Percentiles rank a stretch among this genome's conserved stretches.
phyloP scores from a whole-genome alignment of 2,329 filamentous ascomycete genomes.

The Stemphylium lycopersici region DNA sequence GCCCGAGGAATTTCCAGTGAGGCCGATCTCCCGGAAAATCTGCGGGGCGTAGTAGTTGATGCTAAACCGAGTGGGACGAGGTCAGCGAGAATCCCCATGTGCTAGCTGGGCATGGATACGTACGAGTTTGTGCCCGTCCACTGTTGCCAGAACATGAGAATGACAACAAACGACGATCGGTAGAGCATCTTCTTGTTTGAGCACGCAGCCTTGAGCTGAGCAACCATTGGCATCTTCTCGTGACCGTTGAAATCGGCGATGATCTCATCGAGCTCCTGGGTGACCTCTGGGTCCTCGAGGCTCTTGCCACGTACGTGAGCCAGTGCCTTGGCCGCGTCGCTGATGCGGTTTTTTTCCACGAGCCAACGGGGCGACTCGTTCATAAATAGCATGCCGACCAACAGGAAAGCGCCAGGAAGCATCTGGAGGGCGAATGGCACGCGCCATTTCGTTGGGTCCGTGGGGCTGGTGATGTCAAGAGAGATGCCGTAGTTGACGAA shows the following conservation, averaged over 20 bases:
- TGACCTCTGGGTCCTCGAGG: conserved; percentile 44
- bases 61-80: not conserved
- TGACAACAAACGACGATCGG: conserved; percentile 50
- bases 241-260: conserved; percentile 51
- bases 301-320: conserved; percentile 48
- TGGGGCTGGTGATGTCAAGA: conserved; percentile 48
- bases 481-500: conserved; percentile 61
- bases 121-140: conserved; percentile 42
- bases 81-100: not conserved
- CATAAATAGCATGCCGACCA: conserved; percentile 58
- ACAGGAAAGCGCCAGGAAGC: conserved; percentile 58
- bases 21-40: conserved; percentile 53
- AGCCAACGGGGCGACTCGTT: conserved; percentile 62
- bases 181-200: conserved; percentile 50
- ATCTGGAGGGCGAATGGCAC: conserved; percentile 61
- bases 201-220: conserved; percentile 49
- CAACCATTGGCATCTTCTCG: conserved; percentile 49
- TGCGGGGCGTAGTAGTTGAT: conserved; percentile 55
- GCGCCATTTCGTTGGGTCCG: conserved; percentile 59
- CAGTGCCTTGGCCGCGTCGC: conserved; percentile 53
- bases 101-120: not conserved
- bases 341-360: conserved; percentile 57
- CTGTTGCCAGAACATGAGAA: conserved; percentile 54
- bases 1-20: conserved; percentile 46
- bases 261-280: conserved; percentile 53